Evolutionary conservation across 2,329 filamentous ascomycete species (phyloP).

Genomic region (Basipetospora chlamydospora): DNA sequence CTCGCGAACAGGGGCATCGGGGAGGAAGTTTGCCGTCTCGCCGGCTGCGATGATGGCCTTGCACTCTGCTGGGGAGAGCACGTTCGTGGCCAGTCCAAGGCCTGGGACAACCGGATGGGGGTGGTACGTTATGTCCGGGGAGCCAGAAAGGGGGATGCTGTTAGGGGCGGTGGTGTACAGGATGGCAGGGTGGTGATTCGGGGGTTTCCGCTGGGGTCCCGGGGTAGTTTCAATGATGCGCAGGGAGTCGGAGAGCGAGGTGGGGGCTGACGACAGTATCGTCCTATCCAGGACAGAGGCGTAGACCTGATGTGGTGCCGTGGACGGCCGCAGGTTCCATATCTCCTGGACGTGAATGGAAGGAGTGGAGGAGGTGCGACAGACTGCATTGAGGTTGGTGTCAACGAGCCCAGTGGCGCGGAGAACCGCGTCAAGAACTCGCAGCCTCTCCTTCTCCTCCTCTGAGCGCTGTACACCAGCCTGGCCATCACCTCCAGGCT

Average conservation of each 20-base stretch:
- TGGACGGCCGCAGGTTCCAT: conserved; percentile 41
- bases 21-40: conserved; percentile 50
- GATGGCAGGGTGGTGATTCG: conserved; percentile 52
- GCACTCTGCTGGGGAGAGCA: conserved; percentile 48
- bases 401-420: conserved; percentile 49
- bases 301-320: conserved; percentile 30
- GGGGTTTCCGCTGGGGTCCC: conserved; percentile 47
- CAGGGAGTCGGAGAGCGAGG: conserved; percentile 26
- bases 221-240: conserved; percentile 47
- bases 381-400: conserved; percentile 19
- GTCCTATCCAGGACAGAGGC: conserved; percentile 43
- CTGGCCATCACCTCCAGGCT: conserved; percentile 24
- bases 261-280: conserved; percentile 28
- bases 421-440: conserved; percentile 48
- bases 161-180: conserved; percentile 47
- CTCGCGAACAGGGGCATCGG: conserved; percentile 52
- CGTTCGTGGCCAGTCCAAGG: conserved; percentile 42
- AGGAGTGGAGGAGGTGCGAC: conserved; percentile 19
- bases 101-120: conserved; percentile 49
- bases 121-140: conserved; percentile 35
- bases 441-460: conserved; percentile 35
- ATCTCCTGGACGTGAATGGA: conserved; percentile 43
- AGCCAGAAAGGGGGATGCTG: conserved; percentile 34
- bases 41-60: conserved; percentile 51
- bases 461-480: conserved; percentile 18